These are phyloP conservation scores for Henckelia pumila DNA, from an alignment of 257 asterid genomes.

Conservation along the genomic window DNA sequence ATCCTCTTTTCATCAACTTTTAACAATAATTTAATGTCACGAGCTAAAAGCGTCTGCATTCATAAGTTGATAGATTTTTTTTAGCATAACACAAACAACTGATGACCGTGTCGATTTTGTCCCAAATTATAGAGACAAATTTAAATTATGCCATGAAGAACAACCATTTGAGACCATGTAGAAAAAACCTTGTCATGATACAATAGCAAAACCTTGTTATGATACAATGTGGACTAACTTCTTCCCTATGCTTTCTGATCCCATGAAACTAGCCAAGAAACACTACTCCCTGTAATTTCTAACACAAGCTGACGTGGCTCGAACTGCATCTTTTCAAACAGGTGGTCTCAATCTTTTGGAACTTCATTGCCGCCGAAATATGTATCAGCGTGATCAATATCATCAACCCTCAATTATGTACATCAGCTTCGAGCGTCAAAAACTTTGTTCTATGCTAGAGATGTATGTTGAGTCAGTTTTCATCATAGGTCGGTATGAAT, in stretches of 20 bases:
- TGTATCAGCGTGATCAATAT: slow-evolving; percentile 28
- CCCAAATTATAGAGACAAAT: no score
- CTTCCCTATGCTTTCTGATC: slow-evolving; percentile 14
- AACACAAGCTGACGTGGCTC: slow-evolving; percentile 13
- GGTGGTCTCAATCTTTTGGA: slow-evolving; percentile 7
- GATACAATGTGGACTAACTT: slow-evolving; percentile 20
- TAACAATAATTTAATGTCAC: no score
- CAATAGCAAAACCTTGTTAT: slow-evolving; percentile 22
- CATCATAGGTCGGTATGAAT: slow-evolving; percentile 66
- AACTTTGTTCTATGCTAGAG: slow-evolving; percentile 17
- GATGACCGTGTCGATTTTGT: no score
- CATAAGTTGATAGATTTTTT: no score
- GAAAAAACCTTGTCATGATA: slow-evolving; percentile 21
- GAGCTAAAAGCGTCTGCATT: no score
- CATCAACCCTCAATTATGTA: slow-evolving; percentile 18
- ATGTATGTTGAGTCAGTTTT: slow-evolving; percentile 37
- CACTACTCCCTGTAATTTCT: slow-evolving; percentile 24
- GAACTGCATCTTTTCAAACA: slow-evolving; percentile 25
- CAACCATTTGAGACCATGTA: neutral
- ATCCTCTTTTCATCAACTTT: no score
- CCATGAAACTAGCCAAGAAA: slow-evolving; percentile 10
- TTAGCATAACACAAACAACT: no score
- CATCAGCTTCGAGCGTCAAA: slow-evolving; percentile 28
- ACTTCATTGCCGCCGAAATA: slow-evolving; percentile 11
- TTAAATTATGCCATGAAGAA: no score